These are phyloP conservation scores for Dendrocalamus sinicus DNA, from an alignment of 176 grass and related monocot genomes.

Conservation along the genomic window DNA sequence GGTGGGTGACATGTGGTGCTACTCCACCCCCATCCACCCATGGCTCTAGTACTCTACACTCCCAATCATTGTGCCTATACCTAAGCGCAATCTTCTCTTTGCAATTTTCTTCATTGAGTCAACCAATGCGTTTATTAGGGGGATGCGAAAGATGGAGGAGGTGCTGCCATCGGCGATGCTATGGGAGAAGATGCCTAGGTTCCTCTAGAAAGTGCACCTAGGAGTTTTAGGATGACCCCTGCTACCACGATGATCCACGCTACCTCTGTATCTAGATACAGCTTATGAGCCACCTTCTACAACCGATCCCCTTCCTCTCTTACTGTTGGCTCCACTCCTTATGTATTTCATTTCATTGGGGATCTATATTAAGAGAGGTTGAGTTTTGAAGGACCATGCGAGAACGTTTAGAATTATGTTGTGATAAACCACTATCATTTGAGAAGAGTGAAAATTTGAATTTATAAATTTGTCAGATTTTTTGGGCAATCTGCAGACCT, in stretches of 20 bases:
- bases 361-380: neutral
- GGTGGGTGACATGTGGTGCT: conserved; percentile 65
- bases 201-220: conserved; percentile 93
- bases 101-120: too few species aligned
- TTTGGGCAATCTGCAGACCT: too few species aligned
- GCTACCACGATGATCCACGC: conserved; percentile 67
- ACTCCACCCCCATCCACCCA: conserved; percentile 79
- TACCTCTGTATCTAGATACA: conserved; percentile 91
- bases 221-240: conserved; percentile 69
- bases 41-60: conserved; percentile 63
- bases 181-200: conserved; percentile 81
- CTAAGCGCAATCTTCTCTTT: neutral
- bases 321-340: neutral
- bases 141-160: conserved; percentile 64
- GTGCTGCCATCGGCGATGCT: conserved; percentile 54
- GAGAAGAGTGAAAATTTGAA: too few species aligned
- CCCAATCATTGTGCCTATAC: neutral
- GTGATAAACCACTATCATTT: too few species aligned
- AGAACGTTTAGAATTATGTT: too few species aligned
- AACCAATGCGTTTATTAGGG: neutral
- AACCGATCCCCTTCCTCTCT: neutral
- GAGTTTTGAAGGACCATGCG: too few species aligned
- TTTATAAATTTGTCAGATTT: too few species aligned
- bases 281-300: conserved; percentile 47
- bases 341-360: neutral